Base-by-base conservation (phyloP, 2,329 filamentous ascomycete genomes). In the Aspergillus sergii region DNA sequence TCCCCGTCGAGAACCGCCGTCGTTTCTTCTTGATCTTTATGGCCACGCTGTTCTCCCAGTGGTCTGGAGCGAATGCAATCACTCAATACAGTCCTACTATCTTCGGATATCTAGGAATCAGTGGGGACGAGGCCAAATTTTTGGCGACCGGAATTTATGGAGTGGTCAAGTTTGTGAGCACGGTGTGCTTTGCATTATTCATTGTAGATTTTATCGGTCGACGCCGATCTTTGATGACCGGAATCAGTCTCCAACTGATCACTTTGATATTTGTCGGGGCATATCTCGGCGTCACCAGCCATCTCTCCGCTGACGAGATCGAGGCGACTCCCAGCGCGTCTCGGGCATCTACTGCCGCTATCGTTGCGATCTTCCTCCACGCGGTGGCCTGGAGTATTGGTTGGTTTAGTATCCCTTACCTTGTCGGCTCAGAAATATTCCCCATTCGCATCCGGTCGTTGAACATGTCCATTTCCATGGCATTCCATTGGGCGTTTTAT, bases 361-460 rank as follows among this genome's bases (percentile, higher is more conserved):
- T 83, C 26, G 81, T 80, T 0, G 75, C 78, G 2, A 76, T 83
- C 23, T 84, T 80, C 55, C 69, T 82, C 9, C 81, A 83, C 57
- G 81, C 74, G 0, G 81, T 83, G 53, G 82, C 80, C 5, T 83
- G 81, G 65, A 75, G 76, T 21, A 73, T 78, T 26, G 77, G 76
- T 67, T 73, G 66, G 73, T 74, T 58, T 54, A 73, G 78, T 34
- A 75, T 83, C 1, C 81, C 81, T 0, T 83, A 82, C 57, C 73
- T 83, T 6, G 81, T 83, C 58, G 78, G 77, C 4, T 75, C 74
- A 1, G 81, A 83, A 60, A 68, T 83, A 0, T 84, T 80, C 74
- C 81, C 82, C 1, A 82, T 82, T 62, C 75, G 76, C 4, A 77
- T 83, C 57, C 77, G 81, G 0, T 81, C 80, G 0, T 80, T 83